phyloP scores from a whole-genome alignment of 2,329 filamentous ascomycete genomes.

The Bipolaris zeicola region DNA sequence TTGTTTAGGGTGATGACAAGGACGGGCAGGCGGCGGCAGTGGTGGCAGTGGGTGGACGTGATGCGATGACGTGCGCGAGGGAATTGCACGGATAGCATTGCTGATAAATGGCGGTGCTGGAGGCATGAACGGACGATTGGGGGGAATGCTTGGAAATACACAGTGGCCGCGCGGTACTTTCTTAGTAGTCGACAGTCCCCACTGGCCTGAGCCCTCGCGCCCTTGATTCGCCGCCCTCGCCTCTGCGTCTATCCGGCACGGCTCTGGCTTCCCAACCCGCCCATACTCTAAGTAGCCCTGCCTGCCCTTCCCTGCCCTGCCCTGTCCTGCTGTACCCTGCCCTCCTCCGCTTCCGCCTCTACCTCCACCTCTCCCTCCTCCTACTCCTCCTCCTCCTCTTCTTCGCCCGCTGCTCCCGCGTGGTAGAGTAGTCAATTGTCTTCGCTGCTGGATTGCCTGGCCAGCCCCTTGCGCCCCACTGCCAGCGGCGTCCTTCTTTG shows the following conservation, averaged over 20 bases:
- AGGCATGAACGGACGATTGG: constrained; percentile 2
- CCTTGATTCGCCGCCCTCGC: constrained; percentile 33
- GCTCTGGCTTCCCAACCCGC: constrained; percentile 23
- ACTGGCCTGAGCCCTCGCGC: constrained; percentile 21
- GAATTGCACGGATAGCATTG: constrained; percentile 18
- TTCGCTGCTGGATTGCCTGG: constrained; percentile 1
- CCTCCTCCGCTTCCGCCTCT: neutral
- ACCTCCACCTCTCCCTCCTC: constrained; percentile 9
- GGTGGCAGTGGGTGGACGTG: neutral
- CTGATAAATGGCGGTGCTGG: constrained; percentile 36
- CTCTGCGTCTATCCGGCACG: constrained; percentile 19
- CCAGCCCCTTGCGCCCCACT: constrained; percentile 12
- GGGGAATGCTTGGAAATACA: neutral
- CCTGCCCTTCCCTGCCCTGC: constrained; percentile 4
- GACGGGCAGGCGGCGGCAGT: neutral
- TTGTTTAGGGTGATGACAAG: neutral
- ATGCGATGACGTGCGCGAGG: constrained; percentile 22
- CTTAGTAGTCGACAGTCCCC: constrained; percentile 13
- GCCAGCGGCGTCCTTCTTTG: constrained; percentile 37
- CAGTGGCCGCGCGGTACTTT: constrained; percentile 1
- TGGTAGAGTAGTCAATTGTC: constrained; percentile 7
- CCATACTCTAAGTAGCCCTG: constrained; percentile 9
- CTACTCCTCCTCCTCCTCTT: neutral
- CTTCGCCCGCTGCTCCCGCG: neutral
- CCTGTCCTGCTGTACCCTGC: neutral